phyloP scores from a whole-genome alignment of 2,329 filamentous ascomycete genomes.

The Botrytis elliptica region DNA sequence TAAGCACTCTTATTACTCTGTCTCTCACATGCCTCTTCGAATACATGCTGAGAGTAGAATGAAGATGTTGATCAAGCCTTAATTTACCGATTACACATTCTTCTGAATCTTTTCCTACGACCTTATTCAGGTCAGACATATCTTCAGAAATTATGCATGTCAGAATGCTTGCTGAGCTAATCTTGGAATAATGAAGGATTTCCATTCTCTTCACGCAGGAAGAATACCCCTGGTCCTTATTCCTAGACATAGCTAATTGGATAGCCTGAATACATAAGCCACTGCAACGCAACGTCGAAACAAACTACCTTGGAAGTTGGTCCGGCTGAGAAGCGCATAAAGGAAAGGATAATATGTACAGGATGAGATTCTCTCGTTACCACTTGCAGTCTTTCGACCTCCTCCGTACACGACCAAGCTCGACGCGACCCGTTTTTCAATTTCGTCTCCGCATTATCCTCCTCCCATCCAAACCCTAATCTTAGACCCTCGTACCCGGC shows the following conservation, averaged over 20 bases:
- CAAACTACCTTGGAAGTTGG: constrained; percentile 7
- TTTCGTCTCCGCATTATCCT: constrained; percentile 8
- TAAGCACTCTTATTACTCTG: neutral
- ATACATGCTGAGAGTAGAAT: neutral
- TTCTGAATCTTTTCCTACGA: neutral
- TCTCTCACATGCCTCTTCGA: neutral
- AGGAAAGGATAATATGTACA: neutral
- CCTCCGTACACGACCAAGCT: neutral
- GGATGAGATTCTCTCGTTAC: neutral
- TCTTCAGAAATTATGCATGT: constrained; percentile 5
- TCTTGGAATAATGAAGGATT: neutral
- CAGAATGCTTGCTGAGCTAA: neutral
- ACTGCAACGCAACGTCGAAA: constrained; percentile 16
- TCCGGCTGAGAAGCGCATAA: neutral
- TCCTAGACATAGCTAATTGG: neutral
- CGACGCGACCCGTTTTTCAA: constrained; percentile 12
- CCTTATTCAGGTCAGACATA: neutral
- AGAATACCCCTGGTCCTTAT: neutral
- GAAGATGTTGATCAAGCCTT: neutral
- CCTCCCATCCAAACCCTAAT: constrained; percentile 18
- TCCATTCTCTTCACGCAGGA: neutral
- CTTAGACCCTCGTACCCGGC: constrained; percentile 16
- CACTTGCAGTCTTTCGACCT: neutral
- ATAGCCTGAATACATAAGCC: constrained; percentile 9
- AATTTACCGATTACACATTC: neutral